These are phyloP conservation scores for Melampsora occidentalis DNA, from an alignment of 1,284 basidiomycete genomes.

Conservation along the genomic window DNA sequence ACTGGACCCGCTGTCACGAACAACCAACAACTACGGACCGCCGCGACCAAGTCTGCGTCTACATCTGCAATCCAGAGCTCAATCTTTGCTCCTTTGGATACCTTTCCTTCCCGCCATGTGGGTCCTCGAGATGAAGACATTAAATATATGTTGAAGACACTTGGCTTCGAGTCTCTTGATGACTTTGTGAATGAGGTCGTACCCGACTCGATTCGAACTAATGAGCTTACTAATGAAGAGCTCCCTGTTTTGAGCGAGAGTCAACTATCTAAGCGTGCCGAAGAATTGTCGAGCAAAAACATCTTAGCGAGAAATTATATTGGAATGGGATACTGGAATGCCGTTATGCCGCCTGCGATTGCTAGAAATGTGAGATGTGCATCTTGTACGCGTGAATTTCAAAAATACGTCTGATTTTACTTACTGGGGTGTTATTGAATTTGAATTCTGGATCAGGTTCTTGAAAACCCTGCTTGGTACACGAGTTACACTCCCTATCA, in stretches of 20 bases:
- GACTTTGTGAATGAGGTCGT: constrained; percentile 77
- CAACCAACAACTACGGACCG: neutral
- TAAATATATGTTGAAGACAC: constrained; percentile 69
- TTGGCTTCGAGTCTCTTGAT: constrained; percentile 82
- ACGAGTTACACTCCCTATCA: constrained; percentile 92
- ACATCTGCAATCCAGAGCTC: constrained; percentile 45
- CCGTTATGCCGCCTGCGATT: constrained; percentile 88
- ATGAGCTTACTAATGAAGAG: constrained; percentile 63
- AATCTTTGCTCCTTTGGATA: constrained; percentile 76
- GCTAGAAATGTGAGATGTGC: constrained; percentile 69
- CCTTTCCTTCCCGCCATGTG: constrained; percentile 80
- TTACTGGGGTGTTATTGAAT: neutral
- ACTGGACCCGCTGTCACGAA: neutral
- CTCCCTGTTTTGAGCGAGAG: constrained; percentile 80
- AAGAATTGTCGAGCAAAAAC: constrained; percentile 73
- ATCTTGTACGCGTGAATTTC: constrained; percentile 26
- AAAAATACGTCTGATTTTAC: neutral
- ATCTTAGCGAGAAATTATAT: constrained; percentile 86
- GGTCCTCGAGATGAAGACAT: constrained; percentile 77
- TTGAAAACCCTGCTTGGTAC: constrained; percentile 98
- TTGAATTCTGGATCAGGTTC: constrained; percentile 61
- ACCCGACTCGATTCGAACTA: constrained; percentile 72
- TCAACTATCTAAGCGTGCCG: constrained; percentile 73
- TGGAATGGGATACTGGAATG: constrained; percentile 95
- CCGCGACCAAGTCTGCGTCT: neutral